Conservation (phyloP, 129 eudicot species). For the Tagetes patula region DNA sequence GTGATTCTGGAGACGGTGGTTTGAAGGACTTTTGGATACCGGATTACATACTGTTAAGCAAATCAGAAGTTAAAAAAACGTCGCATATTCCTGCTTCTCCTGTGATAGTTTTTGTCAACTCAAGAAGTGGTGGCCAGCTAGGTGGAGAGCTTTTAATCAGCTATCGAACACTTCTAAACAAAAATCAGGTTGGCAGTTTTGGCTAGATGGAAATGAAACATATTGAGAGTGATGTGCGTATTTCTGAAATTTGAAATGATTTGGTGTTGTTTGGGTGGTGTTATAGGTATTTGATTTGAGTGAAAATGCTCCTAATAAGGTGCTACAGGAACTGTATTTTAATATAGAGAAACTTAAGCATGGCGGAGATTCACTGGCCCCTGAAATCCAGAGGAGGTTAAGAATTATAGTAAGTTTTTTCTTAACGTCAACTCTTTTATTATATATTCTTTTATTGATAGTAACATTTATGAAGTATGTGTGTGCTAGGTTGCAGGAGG, state of each 20-base stretch:
- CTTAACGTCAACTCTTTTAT: background rate
- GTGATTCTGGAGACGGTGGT: constrained; percentile 29
- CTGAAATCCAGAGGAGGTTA: constrained; percentile 53
- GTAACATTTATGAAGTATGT: background rate
- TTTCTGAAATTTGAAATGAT: constrained; percentile 1
- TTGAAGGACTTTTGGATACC: constrained; percentile 63
- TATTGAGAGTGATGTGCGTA: background rate
- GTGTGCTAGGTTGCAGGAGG: constrained; percentile 89
- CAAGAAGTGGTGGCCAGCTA: constrained; percentile 83
- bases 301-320: constrained; percentile 62
- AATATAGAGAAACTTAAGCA: constrained; percentile 71
- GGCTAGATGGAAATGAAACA: background rate
- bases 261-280: constrained; percentile 23
- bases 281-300: constrained; percentile 78
- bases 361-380: constrained; percentile 53
- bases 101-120: constrained; percentile 67
- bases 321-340: constrained; percentile 49
- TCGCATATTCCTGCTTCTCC: constrained; percentile 55
- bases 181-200: constrained; percentile 54
- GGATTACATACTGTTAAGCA: constrained; percentile 58
- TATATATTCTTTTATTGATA: background rate
- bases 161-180: constrained; percentile 55
- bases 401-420: constrained; percentile 46
- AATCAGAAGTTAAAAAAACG: constrained; percentile 24
- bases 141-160: constrained; percentile 70